These are phyloP conservation scores for Lachancea fermentati DNA, from an alignment of 805 yeast genomes.

Conservation along the genomic window DNA sequence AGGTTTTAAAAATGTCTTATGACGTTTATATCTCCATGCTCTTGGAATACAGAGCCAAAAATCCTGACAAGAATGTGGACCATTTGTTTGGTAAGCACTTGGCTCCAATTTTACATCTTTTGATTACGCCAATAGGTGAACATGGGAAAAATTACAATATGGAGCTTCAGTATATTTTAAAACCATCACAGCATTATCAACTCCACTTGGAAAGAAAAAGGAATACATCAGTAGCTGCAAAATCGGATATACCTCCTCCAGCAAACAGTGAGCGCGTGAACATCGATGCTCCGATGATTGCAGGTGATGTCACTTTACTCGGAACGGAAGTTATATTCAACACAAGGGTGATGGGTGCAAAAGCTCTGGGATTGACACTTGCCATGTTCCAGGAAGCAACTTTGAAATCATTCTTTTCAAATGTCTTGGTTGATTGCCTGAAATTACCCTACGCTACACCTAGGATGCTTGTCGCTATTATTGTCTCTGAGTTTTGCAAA, in stretches of 20 bases:
- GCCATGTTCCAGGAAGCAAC: slow-evolving; percentile 43
- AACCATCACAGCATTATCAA: slow-evolving; percentile 53
- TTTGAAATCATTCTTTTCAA: slow-evolving; percentile 36
- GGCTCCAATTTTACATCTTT: slow-evolving; percentile 53
- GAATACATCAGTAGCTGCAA: slow-evolving; percentile 17
- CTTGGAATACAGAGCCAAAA: slow-evolving; percentile 36
- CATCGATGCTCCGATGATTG: slow-evolving; percentile 87
- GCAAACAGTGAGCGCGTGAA: slow-evolving; percentile 60
- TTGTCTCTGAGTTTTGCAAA: slow-evolving; percentile 63
- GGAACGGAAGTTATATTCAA: slow-evolving; percentile 69
- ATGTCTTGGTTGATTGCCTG: slow-evolving; percentile 37
- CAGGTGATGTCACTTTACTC: slow-evolving; percentile 84
- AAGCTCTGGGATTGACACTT: slow-evolving; percentile 64
- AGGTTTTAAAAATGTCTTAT: slow-evolving; percentile 58
- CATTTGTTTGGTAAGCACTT: slow-evolving; percentile 50
- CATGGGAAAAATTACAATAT: slow-evolving; percentile 82
- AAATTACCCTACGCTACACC: slow-evolving; percentile 74
- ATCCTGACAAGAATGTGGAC: slow-evolving; percentile 41
- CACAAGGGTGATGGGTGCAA: slow-evolving; percentile 70
- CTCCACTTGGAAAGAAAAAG: slow-evolving; percentile 31
- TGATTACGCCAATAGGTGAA: slow-evolving; percentile 93
- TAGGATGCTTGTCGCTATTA: slow-evolving; percentile 59
- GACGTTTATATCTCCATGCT: slow-evolving; percentile 56
- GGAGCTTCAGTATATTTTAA: slow-evolving; percentile 67
- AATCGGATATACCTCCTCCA: slow-evolving; percentile 41